These are phyloP conservation scores for Syzygium aromaticum DNA, from an alignment of 345 rosid genomes.

Conservation along the genomic window DNA sequence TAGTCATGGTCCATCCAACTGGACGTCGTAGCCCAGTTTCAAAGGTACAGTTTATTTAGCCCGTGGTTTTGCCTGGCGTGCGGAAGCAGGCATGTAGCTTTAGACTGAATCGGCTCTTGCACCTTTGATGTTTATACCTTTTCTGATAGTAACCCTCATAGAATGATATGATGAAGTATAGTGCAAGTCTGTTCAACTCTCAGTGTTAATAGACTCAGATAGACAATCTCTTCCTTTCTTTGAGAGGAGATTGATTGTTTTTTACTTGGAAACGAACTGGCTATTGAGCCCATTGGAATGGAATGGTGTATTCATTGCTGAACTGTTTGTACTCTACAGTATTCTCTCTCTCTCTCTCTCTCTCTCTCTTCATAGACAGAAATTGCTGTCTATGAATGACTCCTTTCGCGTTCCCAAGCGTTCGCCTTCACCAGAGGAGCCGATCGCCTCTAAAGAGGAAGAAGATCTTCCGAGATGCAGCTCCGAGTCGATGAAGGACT, in stretches of 20 bases:
- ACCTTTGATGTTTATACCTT: background rate
- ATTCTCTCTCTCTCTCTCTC: background rate
- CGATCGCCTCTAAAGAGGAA: background rate
- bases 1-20: background rate
- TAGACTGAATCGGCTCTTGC: background rate
- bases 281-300: background rate
- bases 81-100: background rate
- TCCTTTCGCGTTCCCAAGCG: background rate
- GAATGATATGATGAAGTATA: background rate
- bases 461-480: background rate
- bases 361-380: background rate
- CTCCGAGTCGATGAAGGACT: background rate
- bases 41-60: background rate
- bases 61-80: background rate
- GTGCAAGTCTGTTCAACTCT: background rate
- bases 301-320: background rate
- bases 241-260: background rate
- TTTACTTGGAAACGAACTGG: background rate
- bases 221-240: background rate
- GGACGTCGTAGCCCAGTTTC: background rate
- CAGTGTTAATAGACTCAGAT: background rate
- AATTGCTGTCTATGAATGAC: background rate
- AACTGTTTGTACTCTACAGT: background rate
- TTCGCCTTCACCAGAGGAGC: background rate
- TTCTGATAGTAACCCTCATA: background rate